A percentile compares a stretch with the other conserved stretches of the same genome.
phyloP scores from a whole-genome alignment of 2,329 filamentous ascomycete species.

The Exophiala sp. region DNA sequence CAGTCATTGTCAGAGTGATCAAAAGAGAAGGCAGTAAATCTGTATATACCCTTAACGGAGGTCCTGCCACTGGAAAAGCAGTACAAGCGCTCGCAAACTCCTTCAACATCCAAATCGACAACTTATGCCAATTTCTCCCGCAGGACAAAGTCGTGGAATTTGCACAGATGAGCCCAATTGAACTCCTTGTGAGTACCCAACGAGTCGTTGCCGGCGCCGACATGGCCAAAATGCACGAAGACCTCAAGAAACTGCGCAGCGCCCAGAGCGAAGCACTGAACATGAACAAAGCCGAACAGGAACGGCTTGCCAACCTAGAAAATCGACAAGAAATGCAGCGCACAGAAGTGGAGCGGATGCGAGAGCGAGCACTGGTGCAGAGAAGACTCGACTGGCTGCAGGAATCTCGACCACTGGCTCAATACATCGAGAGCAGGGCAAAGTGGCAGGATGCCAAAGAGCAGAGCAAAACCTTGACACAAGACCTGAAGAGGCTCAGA shows the following conservation, averaged over 20 bases:
- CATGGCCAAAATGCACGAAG: constrained; percentile 73
- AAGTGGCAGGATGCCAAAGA: constrained; percentile 53
- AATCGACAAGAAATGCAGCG: constrained; percentile 70
- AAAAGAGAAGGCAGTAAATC: constrained; percentile 76
- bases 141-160: constrained; percentile 97
- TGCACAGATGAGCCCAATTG: constrained; percentile 74
- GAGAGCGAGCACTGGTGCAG: constrained; percentile 68
- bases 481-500: constrained; percentile 59
- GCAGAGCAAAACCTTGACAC: constrained; percentile 52
- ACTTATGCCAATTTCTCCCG: constrained; percentile 93
- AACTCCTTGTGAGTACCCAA: constrained; percentile 80
- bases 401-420: constrained; percentile 61
- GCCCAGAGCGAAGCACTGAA: constrained; percentile 64
- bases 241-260: constrained; percentile 67
- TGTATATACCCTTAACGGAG: constrained; percentile 73
- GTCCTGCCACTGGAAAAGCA: constrained; percentile 56
- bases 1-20: constrained; percentile 71
- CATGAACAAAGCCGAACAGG: constrained; percentile 57
- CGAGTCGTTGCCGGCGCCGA: constrained; percentile 79
- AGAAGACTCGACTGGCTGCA: constrained; percentile 63
- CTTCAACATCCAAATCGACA: constrained; percentile 92
- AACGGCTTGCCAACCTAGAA: constrained; percentile 65
- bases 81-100: constrained; percentile 65
- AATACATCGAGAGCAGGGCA: constrained; percentile 57
- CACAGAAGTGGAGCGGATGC: constrained; percentile 77